These are phyloP conservation scores for Trichoderma aggressivum DNA, from an alignment of 2,329 filamentous ascomycete species.

Conservation along the genomic window DNA sequence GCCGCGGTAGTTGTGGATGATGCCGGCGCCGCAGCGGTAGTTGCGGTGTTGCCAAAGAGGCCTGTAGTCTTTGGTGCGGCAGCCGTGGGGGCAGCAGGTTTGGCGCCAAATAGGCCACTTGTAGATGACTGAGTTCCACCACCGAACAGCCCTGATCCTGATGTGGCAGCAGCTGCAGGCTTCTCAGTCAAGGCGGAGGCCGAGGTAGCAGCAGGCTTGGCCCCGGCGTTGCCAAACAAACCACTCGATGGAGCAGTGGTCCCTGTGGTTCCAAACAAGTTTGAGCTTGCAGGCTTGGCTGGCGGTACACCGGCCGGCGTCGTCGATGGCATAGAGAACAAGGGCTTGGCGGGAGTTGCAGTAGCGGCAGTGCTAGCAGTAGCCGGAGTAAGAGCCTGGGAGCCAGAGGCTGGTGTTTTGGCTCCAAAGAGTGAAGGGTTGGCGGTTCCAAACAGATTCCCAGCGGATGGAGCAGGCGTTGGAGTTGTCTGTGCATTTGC, in stretches of 20 bases:
- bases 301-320: constrained; percentile 56
- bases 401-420: constrained; percentile 17
- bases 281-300: constrained; percentile 27
- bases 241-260: constrained; percentile 20
- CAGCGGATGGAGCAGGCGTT: constrained; percentile 13
- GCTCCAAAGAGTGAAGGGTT: constrained; percentile 19
- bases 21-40: constrained; percentile 23
- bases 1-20: constrained; percentile 27
- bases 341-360: constrained; percentile 44
- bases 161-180: constrained; percentile 22
- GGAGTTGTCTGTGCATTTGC: background rate
- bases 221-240: constrained; percentile 26
- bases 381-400: constrained; percentile 15
- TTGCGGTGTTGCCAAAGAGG: constrained; percentile 27
- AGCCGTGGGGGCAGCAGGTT: constrained; percentile 24
- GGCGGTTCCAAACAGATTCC: constrained; percentile 23
- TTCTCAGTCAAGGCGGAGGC: constrained; percentile 5
- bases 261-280: constrained; percentile 16
- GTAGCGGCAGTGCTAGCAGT: constrained; percentile 25
- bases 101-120: constrained; percentile 23
- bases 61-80: constrained; percentile 24
- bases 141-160: constrained; percentile 31
- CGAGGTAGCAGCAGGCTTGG: constrained; percentile 23
- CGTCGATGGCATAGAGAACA: constrained; percentile 48
- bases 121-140: constrained; percentile 29